These are phyloP conservation scores for Tetrapisispora pingtungensis DNA, from an alignment of 805 yeast genomes.

Conservation along the genomic window DNA sequence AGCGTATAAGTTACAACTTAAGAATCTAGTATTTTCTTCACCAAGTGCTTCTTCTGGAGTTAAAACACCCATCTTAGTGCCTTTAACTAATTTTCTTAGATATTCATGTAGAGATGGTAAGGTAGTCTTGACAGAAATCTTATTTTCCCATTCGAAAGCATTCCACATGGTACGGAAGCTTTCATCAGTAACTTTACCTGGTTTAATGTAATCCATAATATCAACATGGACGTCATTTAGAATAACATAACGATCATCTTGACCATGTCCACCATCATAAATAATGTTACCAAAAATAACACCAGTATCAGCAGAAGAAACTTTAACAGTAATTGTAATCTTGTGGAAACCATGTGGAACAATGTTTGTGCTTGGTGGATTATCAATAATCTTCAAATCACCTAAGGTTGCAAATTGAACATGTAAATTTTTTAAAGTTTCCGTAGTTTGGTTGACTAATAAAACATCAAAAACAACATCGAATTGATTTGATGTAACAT, in stretches of 20 bases:
- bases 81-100: slow-evolving; percentile 55
- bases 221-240: slow-evolving; percentile 92
- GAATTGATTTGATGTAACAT: slow-evolving; percentile 89
- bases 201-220: slow-evolving; percentile 94
- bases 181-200: slow-evolving; percentile 81
- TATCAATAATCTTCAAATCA: slow-evolving; percentile 88
- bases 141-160: slow-evolving; percentile 99
- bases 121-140: slow-evolving; percentile 74
- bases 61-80: slow-evolving; percentile 88
- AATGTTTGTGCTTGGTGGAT: slow-evolving; percentile 78
- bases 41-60: slow-evolving; percentile 89
- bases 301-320: slow-evolving; percentile 95
- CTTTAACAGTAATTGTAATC: slow-evolving; percentile 81
- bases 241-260: slow-evolving; percentile 80
- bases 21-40: slow-evolving; percentile 65
- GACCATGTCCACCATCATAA: slow-evolving; percentile 91
- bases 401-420: slow-evolving; percentile 96
- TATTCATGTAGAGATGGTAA: slow-evolving; percentile 62
- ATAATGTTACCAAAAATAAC: slow-evolving; percentile 95
- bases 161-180: slow-evolving; percentile 97
- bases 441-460: slow-evolving; percentile 87
- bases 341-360: slow-evolving; percentile 98
- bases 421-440: slow-evolving; percentile 78
- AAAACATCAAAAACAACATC: slow-evolving; percentile 91
- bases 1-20: slow-evolving; percentile 90